phyloP scores from a whole-genome alignment of 2,329 filamentous ascomycete species.

The Sclerotinia sclerotiorum region DNA sequence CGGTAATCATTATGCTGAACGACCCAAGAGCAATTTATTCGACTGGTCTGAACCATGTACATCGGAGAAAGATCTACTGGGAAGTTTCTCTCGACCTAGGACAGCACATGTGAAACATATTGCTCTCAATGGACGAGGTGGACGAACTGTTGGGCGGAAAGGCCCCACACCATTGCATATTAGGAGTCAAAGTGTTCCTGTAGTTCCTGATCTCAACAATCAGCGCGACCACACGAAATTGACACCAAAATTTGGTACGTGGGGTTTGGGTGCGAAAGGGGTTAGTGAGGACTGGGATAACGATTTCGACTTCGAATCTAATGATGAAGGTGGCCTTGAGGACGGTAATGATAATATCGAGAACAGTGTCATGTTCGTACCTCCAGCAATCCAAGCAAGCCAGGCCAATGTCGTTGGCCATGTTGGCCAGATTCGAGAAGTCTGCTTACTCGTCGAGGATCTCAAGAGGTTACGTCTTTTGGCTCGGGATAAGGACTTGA shows the following conservation, averaged over 20 bases:
- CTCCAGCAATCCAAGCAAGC: constrained; percentile 75
- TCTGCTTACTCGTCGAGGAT: constrained; percentile 79
- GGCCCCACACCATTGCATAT: constrained; percentile 66
- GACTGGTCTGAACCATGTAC: constrained; percentile 72
- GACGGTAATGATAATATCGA: constrained; percentile 45
- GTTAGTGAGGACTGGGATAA: constrained; percentile 88
- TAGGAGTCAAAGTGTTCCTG: constrained; percentile 78
- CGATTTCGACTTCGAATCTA: constrained; percentile 71
- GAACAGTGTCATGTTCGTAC: constrained; percentile 63
- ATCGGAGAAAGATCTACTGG: constrained; percentile 61
- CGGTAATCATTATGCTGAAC: constrained; percentile 45
- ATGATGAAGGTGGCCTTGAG: constrained; percentile 41
- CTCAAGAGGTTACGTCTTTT: constrained; percentile 74
- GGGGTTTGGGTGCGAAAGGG: constrained; percentile 76
- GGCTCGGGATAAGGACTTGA: constrained; percentile 65
- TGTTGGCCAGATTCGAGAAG: constrained; percentile 78
- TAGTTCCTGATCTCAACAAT: constrained; percentile 60
- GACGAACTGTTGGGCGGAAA: constrained; percentile 65
- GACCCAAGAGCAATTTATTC: constrained; percentile 68
- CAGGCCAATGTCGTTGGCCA: constrained; percentile 81
- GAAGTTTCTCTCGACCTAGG: constrained; percentile 63
- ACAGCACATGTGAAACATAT: constrained; percentile 78
- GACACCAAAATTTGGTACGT: constrained; percentile 75
- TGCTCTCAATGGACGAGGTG: constrained; percentile 63
- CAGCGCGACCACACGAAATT: constrained; percentile 54